Evolutionary conservation across 2,329 filamentous ascomycete species (phyloP).

Genomic region (Zymoseptoria ardabiliae): DNA sequence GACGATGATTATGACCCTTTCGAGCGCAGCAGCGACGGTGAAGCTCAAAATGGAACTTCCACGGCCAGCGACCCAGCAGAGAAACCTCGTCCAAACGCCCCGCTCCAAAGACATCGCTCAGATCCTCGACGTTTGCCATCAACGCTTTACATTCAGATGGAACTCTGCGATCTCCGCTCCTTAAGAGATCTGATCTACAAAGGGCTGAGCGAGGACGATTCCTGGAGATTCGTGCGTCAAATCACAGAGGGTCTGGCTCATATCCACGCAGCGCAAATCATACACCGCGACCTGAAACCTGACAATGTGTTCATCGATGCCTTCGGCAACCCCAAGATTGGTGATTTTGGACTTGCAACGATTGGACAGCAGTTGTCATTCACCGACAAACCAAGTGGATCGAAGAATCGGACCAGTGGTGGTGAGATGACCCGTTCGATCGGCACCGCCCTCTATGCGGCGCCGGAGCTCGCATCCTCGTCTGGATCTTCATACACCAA

Average conservation of each 20-base stretch:
- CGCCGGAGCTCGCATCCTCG: slow-evolving; percentile 77
- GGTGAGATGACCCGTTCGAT: slow-evolving; percentile 63
- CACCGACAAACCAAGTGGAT: slow-evolving; percentile 41
- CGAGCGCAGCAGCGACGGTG: slow-evolving; percentile 29
- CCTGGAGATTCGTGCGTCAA: slow-evolving; percentile 87
- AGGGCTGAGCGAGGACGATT: slow-evolving; percentile 66
- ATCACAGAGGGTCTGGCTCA: slow-evolving; percentile 83
- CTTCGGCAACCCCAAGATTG: slow-evolving; percentile 85
- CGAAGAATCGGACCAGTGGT: neutral
- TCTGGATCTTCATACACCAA: slow-evolving; percentile 74
- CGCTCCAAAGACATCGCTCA: slow-evolving; percentile 40
- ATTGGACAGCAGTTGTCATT: slow-evolving; percentile 68
- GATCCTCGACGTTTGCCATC: slow-evolving; percentile 51
- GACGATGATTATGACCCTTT: slow-evolving; percentile 11
- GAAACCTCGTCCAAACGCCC: slow-evolving; percentile 3
- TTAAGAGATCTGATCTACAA: slow-evolving; percentile 79
- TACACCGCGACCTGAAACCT: slow-evolving; percentile 92
- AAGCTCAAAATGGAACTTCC: slow-evolving; percentile 30
- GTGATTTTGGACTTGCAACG: slow-evolving; percentile 91
- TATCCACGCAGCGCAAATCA: slow-evolving; percentile 84
- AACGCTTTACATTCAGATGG: slow-evolving; percentile 95
- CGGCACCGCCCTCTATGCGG: slow-evolving; percentile 82
- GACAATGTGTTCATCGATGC: slow-evolving; percentile 97
- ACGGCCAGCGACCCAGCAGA: slow-evolving; percentile 4
- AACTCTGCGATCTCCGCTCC: slow-evolving; percentile 92